These are phyloP conservation scores for Starmerella tilneyi DNA, from an alignment of 805 yeast species.

Conservation along the genomic window DNA sequence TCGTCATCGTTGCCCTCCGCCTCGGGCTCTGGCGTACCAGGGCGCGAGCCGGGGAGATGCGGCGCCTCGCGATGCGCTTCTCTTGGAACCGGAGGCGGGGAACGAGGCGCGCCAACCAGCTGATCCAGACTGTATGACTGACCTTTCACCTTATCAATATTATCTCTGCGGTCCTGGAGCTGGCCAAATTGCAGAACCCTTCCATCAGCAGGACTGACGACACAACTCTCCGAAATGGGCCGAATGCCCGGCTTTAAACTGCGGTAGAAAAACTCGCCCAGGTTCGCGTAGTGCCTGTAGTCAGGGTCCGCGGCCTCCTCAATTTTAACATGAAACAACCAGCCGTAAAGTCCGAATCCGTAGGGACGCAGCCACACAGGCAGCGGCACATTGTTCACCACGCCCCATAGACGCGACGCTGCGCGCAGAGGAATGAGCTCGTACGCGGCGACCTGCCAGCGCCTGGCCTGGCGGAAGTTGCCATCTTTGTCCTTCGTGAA, in stretches of 20 bases:
- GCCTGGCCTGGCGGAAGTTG: constrained; percentile 43
- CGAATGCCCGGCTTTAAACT: constrained; percentile 66
- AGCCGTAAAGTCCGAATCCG: constrained; percentile 66
- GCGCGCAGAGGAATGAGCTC: constrained; percentile 85
- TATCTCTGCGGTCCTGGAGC: constrained; percentile 52
- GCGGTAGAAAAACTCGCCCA: constrained; percentile 87
- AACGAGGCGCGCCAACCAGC: constrained; percentile 49
- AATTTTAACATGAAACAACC: constrained; percentile 74
- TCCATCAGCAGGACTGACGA: constrained; percentile 93
- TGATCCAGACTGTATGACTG: constrained; percentile 86
- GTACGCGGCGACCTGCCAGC: constrained; percentile 86
- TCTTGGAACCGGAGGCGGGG: constrained; percentile 15
- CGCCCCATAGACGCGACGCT: constrained; percentile 90
- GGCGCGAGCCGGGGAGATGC: constrained; percentile 4
- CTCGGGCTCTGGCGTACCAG: constrained; percentile 4
- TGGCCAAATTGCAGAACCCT: constrained; percentile 74
- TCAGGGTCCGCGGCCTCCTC: constrained; percentile 83
- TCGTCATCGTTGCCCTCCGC: constrained; percentile 4
- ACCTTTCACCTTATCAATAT: constrained; percentile 92
- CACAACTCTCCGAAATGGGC: constrained; percentile 54
- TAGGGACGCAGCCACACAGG: constrained; percentile 85
- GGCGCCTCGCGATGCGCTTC: constrained; percentile 3
- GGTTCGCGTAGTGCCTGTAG: constrained; percentile 59
- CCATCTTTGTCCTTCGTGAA: constrained; percentile 18
- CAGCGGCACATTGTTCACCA: constrained; percentile 65